Evolutionary conservation across 768 basidiomycete species (phyloP), one percentile per base, ranked within the genome.

Genomic region (Leccinum aurantiacum): DNA sequence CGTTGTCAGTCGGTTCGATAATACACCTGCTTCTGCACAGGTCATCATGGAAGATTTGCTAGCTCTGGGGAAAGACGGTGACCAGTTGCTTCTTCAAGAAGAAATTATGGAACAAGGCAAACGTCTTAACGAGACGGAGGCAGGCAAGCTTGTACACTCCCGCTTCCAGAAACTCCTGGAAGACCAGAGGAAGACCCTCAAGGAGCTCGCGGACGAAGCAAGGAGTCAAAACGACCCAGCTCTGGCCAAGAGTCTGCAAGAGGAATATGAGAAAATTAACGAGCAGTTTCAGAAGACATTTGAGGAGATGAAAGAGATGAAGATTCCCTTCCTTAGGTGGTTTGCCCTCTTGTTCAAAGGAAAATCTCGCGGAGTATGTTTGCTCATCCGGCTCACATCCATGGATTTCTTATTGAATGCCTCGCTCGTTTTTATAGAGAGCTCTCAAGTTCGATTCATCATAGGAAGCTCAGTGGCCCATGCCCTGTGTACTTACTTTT

Each of bases 91-190:
- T 13, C 47, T 68, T 24, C 68, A 68, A 33, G 68, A 69, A 61
- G 68, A 69, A 44, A 52, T 68, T 0, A 50, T 65, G 10, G 48
- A 38, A 6, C 63, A 58, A 4, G 11, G 47, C 1, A 68, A 61
- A 25, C 60, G 37, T 37, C 52, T 70, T 1, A 65, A 68, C 22
- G 68, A 69, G 53, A 70, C 68, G 1, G 66, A 65, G 37, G 68
- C 68, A 2, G 69, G 48, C 6, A 70, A 65, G 33, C 33, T 59
- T 46, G 6, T 69, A 13, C 61, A 63, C 11, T 65, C 54, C 51
- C 65, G 58, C 5, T 41, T 56, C n/a, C 67, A 70, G 53, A 24
- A 49, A 10, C 60, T 70, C 15, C 68, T 69, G 2, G 3, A 8
- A 2, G 67, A 67, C 2, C 65, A 70, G 48, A 69, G 10, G 27